Base-by-base conservation (phyloP, 805 yeast genomes). In the Candida ovalis region DNA sequence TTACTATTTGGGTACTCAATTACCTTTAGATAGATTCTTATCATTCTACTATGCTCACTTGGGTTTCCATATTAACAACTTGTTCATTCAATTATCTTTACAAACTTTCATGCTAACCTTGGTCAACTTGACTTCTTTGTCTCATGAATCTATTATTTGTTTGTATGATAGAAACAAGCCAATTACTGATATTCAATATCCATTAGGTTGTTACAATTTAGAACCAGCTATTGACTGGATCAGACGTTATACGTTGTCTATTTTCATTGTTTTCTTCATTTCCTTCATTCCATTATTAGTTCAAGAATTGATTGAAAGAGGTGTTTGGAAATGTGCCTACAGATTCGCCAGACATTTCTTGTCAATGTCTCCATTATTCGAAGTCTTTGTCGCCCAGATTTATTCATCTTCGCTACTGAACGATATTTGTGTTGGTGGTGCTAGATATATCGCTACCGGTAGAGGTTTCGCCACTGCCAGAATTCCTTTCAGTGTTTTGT, bases 41-140 rank as follows among this genome's bases (percentile, higher is more conserved):
- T 83, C 92, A 9, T 86, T 86, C 74, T 86, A 84, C 72, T 86
- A 84, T 68, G 95, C 92, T 17, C 95, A 86, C 67, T 83, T 89
- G 52, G 95, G 95, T 68, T 86, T 86, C 78, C 95, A 86, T 67
- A 75, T 86, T 68, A 86, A 86, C 67, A 86, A 86, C 66, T 73
- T 84, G 64, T 85, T 86, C 68, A 86, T 86, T 71, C 86, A 83
- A 60, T 66, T 86, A 55, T 86, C 94, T 21, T 73, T 86, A 56
- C 88, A 86, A 67, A 61, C 84, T 60, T 86, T 86, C 63, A 76
- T 84, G 73, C 70, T 86, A 60, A 82, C 88, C 21, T 71, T 82
- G 58, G 81, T 84, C 30, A 86, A 86, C 68, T 69, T 86, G 69
- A 84, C 83, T 54, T 70, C 90, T n/a, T 69, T 86, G 57, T 83